phyloP scores from a whole-genome alignment of 2,329 filamentous ascomycete genomes.

The Didymella segeticola region DNA sequence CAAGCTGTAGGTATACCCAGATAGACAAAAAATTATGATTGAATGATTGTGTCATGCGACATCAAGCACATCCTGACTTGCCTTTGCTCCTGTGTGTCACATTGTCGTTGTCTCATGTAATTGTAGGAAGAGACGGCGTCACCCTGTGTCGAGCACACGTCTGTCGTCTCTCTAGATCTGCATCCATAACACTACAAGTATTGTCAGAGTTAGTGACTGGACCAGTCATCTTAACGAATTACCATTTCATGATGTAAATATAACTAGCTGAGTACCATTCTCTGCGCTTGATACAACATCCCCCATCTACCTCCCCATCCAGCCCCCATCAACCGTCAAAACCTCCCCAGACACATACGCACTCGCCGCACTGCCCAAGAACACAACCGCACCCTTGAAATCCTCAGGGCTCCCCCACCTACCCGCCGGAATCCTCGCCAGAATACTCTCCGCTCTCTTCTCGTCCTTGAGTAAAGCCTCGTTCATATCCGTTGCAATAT shows the following conservation, averaged over 20 bases:
- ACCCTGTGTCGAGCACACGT: no score
- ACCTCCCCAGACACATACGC: slow-evolving; percentile 83
- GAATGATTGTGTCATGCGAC: not conserved
- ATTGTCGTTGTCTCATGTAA: no score
- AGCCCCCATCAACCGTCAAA: slow-evolving; percentile 85
- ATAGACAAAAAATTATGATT: slow-evolving; percentile 12
- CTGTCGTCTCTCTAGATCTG: no score
- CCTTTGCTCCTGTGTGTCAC: no score
- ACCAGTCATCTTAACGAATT: no score
- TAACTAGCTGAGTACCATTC: no score
- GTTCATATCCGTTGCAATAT: slow-evolving; percentile 96
- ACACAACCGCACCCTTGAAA: slow-evolving; percentile 84
- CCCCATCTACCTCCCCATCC: slow-evolving; percentile 77
- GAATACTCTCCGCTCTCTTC: slow-evolving; percentile 73
- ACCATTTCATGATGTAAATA: no score
- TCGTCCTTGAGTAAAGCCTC: slow-evolving; percentile 76
- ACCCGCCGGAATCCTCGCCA: slow-evolving; percentile 80
- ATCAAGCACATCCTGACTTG: no score
- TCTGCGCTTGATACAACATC: no score
- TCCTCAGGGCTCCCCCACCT: slow-evolving; percentile 85
- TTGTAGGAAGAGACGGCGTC: no score
- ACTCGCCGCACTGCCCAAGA: slow-evolving; percentile 76
- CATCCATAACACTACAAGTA: no score
- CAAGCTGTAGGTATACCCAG: slow-evolving; percentile 19
- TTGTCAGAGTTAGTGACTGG: no score